A percentile compares a stretch with the other conserved stretches of the same genome.
Conservation (phyloP, 768 basidiomycete genomes). For the Strobilomyces echinocephalus region DNA sequence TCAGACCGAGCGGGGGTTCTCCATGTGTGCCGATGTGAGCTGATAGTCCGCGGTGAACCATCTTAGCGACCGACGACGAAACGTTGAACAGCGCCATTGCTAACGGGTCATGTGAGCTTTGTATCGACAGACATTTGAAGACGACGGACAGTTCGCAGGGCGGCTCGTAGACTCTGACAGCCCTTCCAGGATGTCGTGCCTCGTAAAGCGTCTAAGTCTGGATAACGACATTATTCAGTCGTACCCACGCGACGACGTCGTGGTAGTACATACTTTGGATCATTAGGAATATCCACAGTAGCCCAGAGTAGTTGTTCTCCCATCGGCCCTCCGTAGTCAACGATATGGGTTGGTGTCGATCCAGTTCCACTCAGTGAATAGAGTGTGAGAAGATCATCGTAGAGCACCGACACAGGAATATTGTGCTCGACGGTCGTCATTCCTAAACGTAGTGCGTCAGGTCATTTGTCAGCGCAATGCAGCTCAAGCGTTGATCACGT, state of each 20-base stretch:
- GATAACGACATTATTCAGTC: not conserved
- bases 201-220: constrained; percentile 59
- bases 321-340: constrained; percentile 69
- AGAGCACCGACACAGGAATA: constrained; percentile 58
- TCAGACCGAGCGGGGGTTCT: constrained; percentile 65
- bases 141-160: constrained; percentile 50
- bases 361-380: constrained; percentile 67
- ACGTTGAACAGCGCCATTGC: constrained; percentile 67
- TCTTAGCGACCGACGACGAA: constrained; percentile 60
- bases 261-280: constrained; percentile 50
- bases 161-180: constrained; percentile 58
- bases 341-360: constrained; percentile 68
- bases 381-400: constrained; percentile 61
- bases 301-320: constrained; percentile 73
- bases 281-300: constrained; percentile 55
- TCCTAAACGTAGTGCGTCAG: constrained; percentile 34
- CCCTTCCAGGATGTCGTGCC: constrained; percentile 59
- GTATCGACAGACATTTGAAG: not conserved
- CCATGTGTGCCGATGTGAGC: constrained; percentile 74
- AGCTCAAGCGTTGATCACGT: constrained; percentile 8
- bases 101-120: constrained; percentile 20
- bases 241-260: not conserved
- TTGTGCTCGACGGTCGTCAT: constrained; percentile 77
- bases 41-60: constrained; percentile 59
- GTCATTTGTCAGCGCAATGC: not conserved